Evolutionary conservation across 805 yeast genomes (phyloP), one percentile per base, ranked within the genome.

Genomic region (Wickerhamomyces canadensis): DNA sequence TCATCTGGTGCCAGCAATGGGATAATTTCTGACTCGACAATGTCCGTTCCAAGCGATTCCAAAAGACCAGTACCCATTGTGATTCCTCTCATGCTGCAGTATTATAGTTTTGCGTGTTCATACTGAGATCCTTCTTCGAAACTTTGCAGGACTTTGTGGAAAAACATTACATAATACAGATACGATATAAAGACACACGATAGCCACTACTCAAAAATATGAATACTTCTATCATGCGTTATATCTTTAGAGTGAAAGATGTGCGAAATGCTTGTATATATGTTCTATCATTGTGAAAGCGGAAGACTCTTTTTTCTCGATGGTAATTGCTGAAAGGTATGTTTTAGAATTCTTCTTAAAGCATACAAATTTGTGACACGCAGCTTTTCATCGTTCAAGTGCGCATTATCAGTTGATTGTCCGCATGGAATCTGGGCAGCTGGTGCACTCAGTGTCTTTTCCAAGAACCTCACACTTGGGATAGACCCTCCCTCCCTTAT

Each of bases 391-490:
- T 93, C 83, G 52, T 81, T 78, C 50, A 91, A 71, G 65, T 91
- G 98, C 1, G 97, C 98, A 52, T 87, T 86, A 58, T 93, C 98
- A 30, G 93, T 78, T 2, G 91, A 75, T 63, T 91, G 98, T 0
- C 98, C 98, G 54, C 97, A 87, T 3, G 98, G 98, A 24, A 93
- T 75, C 59, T 93, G 98, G 1, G 91, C 94, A 2, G 96, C 98
- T 19, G 86, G 85, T 4, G 98, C 96, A 36, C 70, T 60, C 47
- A 91, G 84, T 11, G 73, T 66, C 57, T 84, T 84, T 51, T 91
- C 98, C 46, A 91, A 62, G 42, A 82, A 83, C 44, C 96, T 64
- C 7, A 93, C 79, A 10, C 91, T 81, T 2, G 98, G 97, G 57
- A 91, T 88, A 0, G 97, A 86, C 0, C 98, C 98, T 43, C 98